Conservation (phyloP, 2,329 filamentous ascomycete species). For the Hypoxylon rubiginosum region DNA sequence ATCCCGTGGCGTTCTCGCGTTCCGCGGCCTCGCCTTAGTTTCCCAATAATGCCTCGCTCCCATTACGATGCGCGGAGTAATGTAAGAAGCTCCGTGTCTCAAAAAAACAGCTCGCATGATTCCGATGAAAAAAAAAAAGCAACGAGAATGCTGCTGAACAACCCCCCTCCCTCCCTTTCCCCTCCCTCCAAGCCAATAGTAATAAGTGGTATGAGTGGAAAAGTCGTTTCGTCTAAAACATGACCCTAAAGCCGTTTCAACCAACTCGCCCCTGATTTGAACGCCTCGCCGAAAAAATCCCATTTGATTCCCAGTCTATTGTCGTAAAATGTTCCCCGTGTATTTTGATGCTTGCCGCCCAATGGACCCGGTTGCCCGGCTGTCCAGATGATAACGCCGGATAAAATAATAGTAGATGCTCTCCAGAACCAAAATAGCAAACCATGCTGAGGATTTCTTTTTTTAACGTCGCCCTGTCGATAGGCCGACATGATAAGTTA, state of each 20-base stretch:
- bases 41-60: constrained; percentile 25
- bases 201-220: constrained; percentile 30
- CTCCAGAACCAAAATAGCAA: constrained; percentile 23
- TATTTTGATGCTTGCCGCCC: constrained; percentile 42
- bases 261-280: constrained; percentile 21
- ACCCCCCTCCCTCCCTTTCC: not conserved
- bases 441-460: constrained; percentile 23
- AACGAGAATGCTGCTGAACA: constrained; percentile 3
- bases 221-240: constrained; percentile 34
- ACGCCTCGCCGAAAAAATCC: constrained; percentile 42
- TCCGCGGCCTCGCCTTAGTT: not conserved
- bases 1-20: constrained; percentile 1
- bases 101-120: constrained; percentile 7
- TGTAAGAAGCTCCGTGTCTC: constrained; percentile 14
- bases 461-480: constrained; percentile 9
- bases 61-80: constrained; percentile 20
- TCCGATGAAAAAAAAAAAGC: not conserved
- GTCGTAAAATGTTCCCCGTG: constrained; percentile 26
- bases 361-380: constrained; percentile 38
- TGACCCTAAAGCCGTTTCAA: constrained; percentile 5
- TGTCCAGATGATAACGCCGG: constrained; percentile 41
- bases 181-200: not conserved
- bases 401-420: constrained; percentile 34
- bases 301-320: constrained; percentile 39
- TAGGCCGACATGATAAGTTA: not conserved